Evolutionary conservation across 768 basidiomycete genomes (phyloP).

Genomic region (Clitopilus hobsonii): DNA sequence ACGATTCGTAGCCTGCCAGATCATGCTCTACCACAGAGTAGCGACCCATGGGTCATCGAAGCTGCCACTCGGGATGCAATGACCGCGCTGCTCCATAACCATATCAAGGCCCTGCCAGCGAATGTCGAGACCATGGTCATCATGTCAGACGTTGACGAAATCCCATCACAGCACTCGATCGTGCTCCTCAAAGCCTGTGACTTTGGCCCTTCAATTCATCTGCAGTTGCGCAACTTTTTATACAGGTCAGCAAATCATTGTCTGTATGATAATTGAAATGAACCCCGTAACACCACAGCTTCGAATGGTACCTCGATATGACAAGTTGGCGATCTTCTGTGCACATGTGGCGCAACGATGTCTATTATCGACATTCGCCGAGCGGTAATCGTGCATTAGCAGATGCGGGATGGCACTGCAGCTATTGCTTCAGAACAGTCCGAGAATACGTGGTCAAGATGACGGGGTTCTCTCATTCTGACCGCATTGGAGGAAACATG

Average conservation of each 20-base stretch:
- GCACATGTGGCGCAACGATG: conserved; percentile 38
- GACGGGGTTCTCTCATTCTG: conserved; percentile 57
- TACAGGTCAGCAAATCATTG: conserved; percentile 41
- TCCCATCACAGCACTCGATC: conserved; percentile 49
- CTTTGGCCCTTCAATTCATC: conserved; percentile 48
- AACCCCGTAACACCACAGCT: conserved; percentile 23
- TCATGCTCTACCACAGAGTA: conserved; percentile 31
- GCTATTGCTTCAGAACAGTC: conserved; percentile 60
- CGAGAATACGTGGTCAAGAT: conserved; percentile 57
- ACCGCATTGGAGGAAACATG: conserved; percentile 47
- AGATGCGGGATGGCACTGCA: conserved; percentile 69
- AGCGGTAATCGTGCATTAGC: conserved; percentile 43
- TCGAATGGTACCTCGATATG: conserved; percentile 53
- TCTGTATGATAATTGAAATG: neutral
- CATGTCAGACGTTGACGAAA: conserved; percentile 63
- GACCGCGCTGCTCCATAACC: conserved; percentile 37
- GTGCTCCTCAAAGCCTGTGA: conserved; percentile 48
- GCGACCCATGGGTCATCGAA: conserved; percentile 50
- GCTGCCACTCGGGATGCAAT: conserved; percentile 41
- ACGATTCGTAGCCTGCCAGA: conserved; percentile 36
- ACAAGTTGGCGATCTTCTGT: conserved; percentile 55
- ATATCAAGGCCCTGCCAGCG: conserved; percentile 26
- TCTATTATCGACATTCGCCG: conserved; percentile 46
- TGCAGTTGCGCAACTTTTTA: conserved; percentile 56
- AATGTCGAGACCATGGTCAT: conserved; percentile 40